Evolutionary conservation across 371 early-diverging fungal species (phyloP), one percentile per base, ranked within the genome.

Genomic region (Mucor mucedo): DNA sequence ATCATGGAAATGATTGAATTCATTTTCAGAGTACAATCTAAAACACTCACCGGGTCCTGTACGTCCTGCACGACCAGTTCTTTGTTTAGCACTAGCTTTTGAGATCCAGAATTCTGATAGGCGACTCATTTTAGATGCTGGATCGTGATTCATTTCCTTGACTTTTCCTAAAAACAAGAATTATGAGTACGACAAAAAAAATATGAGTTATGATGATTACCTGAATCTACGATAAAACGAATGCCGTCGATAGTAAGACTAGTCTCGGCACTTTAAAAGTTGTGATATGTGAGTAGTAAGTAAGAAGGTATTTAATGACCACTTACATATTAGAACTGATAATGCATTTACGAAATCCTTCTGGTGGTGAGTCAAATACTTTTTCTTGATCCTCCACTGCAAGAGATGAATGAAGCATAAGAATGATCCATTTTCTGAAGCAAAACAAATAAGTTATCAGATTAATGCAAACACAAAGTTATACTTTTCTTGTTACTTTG

Each of bases 11-110:
- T 94, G 85, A 66, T 95, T 87, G 77, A 92, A 99, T 3, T 96
- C 97, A 0, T 94, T 92, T 28, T 95, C 93, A 13, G 97, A 96
- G 76, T 93, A 99, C 9, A 99, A 80, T 7, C 99, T 84, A 79
- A 97, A 99, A 72, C 98, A 98, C 71, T 95, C 95, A 41, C 99
- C 99, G 1, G 95, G 93, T 0, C 94, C 96, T 1, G 94, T 92
- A 73, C 99, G 88, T 35, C 99, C 99, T 21, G 99, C 98, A 76
- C 99, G 92, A 65, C 99, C 99, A 38, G 97, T 91, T 59, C 99
- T 88, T 87, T 99, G 86, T 68, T 92, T 91, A 3, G 99, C 97
- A 54, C 96, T 92, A 0, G 98, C 96, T 67, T 95, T 91, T 38
- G 98, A 96, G n/a, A 95, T 94, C 95, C 95, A 97, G 41, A 85